These are phyloP conservation scores for Pouteria glomerata DNA, from an alignment of 148 eudicot species.

Conservation along the genomic window DNA sequence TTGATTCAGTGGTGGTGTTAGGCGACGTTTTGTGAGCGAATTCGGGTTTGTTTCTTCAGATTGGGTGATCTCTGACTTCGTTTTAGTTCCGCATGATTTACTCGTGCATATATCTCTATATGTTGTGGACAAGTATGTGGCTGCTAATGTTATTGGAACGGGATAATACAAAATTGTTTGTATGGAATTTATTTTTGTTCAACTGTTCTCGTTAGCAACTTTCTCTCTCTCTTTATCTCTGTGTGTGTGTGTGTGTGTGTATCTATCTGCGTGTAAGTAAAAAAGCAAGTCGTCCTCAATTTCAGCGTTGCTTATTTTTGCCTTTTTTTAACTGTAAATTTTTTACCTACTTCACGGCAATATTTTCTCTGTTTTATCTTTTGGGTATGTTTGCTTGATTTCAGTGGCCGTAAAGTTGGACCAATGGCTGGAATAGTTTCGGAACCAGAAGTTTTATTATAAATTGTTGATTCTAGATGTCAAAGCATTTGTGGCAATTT, in stretches of 20 bases:
- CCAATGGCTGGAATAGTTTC: background rate
- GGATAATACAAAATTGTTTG: background rate
- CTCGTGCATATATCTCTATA: background rate
- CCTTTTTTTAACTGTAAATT: too few species aligned
- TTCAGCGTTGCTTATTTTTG: background rate
- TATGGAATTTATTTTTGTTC: background rate
- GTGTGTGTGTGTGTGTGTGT: background rate
- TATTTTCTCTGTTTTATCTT: background rate
- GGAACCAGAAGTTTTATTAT: background rate
- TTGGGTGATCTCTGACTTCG: conserved; percentile 4
- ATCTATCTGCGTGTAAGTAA: background rate
- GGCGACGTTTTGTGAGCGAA: background rate
- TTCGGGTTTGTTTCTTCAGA: background rate
- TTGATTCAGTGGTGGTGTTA: background rate
- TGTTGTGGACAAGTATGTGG: background rate
- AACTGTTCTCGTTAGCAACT: background rate
- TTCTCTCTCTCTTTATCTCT: background rate
- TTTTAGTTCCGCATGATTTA: background rate
- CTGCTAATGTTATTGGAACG: background rate
- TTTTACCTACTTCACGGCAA: too few species aligned
- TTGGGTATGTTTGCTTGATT: background rate
- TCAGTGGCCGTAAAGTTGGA: background rate
- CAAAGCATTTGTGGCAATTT: background rate
- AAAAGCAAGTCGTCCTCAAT: background rate
- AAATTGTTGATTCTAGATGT: conserved; percentile 2